phyloP scores from a whole-genome alignment of 2,329 filamentous ascomycete genomes.

The Chrysoporthe deuterocubensis region DNA sequence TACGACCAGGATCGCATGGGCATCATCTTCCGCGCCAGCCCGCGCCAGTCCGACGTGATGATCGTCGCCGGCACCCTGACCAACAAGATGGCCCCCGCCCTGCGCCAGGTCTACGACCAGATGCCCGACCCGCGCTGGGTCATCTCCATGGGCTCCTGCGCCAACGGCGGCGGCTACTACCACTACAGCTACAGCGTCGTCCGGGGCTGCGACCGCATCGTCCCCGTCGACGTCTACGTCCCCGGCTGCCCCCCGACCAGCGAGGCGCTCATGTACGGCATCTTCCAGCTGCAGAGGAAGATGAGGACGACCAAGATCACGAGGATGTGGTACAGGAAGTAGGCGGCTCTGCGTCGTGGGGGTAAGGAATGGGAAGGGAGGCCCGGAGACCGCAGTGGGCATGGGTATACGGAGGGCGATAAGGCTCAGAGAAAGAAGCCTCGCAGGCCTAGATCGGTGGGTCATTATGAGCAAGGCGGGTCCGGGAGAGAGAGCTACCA shows the following conservation, averaged over 20 bases:
- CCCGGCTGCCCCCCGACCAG: slow-evolving; percentile 62
- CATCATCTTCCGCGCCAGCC: slow-evolving; percentile 75
- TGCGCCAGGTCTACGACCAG: slow-evolving; percentile 92
- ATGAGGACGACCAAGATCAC: slow-evolving; percentile 57
- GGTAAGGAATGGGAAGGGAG: neutral
- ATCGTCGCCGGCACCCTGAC: slow-evolving; percentile 91
- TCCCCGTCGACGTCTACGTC: slow-evolving; percentile 71
- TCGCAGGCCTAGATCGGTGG: neutral
- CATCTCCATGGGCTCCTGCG: slow-evolving; percentile 72
- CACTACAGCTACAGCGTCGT: slow-evolving; percentile 73
- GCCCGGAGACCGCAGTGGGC: no score
- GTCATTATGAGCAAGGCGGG: neutral
- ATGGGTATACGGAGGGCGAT: neutral
- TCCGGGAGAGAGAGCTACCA: neutral
- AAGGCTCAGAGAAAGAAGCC: no score
- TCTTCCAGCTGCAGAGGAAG: slow-evolving; percentile 73
- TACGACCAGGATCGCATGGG: slow-evolving; percentile 89
- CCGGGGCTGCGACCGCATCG: slow-evolving; percentile 66
- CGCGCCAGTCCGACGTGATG: slow-evolving; percentile 82
- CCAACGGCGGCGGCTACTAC: slow-evolving; percentile 75
- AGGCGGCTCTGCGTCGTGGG: slow-evolving; percentile 18
- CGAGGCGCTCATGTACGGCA: slow-evolving; percentile 56
- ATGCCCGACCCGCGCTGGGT: slow-evolving; percentile 92
- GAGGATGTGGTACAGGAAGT: slow-evolving; percentile 58
- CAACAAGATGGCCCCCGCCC: slow-evolving; percentile 93